phyloP scores from a whole-genome alignment of 2,329 filamentous ascomycete genomes.

The Hymenoscyphus infarciens region DNA sequence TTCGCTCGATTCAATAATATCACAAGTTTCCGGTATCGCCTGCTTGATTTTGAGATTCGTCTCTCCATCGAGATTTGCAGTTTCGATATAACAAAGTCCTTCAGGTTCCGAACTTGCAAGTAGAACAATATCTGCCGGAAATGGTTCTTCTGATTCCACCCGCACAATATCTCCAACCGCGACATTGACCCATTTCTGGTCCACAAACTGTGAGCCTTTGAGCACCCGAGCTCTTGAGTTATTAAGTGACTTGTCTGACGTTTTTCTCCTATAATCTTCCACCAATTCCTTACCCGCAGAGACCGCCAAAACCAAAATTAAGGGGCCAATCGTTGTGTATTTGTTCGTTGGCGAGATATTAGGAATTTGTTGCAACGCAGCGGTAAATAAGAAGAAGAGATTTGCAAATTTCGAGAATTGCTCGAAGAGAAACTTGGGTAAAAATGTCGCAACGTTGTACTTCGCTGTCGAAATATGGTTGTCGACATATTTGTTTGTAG shows the following conservation, averaged over 20 bases:
- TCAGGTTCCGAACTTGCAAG: slow-evolving; percentile 95
- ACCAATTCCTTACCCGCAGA: slow-evolving; percentile 92
- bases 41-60: slow-evolving; percentile 99
- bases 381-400: slow-evolving; percentile 98
- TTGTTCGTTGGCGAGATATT: slow-evolving; percentile 90
- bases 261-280: slow-evolving; percentile 87
- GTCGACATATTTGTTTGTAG: slow-evolving; percentile 84
- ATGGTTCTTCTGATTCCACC: slow-evolving; percentile 91
- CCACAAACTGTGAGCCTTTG: slow-evolving; percentile 76
- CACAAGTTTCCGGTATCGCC: slow-evolving; percentile 85
- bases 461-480: slow-evolving; percentile 98
- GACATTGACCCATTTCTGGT: slow-evolving; percentile 91
- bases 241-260: slow-evolving; percentile 83
- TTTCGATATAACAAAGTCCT: slow-evolving; percentile 97
- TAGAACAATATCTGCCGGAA: slow-evolving; percentile 89
- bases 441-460: slow-evolving; percentile 89
- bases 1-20: slow-evolving; percentile 81
- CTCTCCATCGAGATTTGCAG: slow-evolving; percentile 94
- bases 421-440: slow-evolving; percentile 96
- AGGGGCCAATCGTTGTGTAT: slow-evolving; percentile 95
- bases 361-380: slow-evolving; percentile 90
- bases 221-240: slow-evolving; percentile 80
- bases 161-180: slow-evolving; percentile 88
- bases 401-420: slow-evolving; percentile 99
- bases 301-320: slow-evolving; percentile 85